Base-by-base conservation (phyloP, 164 flowering plant genomes). In the Hamamelis virginiana region DNA sequence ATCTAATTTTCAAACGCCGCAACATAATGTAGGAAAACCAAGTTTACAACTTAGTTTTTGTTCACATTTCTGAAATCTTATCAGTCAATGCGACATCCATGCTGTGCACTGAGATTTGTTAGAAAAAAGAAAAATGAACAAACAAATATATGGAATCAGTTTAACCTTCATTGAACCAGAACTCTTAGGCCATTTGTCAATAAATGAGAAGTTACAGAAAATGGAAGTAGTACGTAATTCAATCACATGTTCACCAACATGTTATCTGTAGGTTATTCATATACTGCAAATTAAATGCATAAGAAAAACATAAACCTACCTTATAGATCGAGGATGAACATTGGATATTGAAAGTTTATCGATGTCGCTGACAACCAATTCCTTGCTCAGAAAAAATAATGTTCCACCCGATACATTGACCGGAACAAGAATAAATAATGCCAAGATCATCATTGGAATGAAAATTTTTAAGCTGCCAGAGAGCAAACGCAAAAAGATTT, bases 331-430 rank as follows among this genome's bases (percentile, higher is more conserved):
- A 44, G 97, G 87, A 22, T 70, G 77, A 73, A 96, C 86, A 81
- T 96, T 96, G 66, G 99, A 96, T 82, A 96, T 91, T 11, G 99
- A 96, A 58, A 96, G 93, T 83, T 93, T 92, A 80, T 96, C 98
- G 70, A 92, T 93, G 70, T 92, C 77, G 59, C 88, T 92, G 67
- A 81, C 69, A 56, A 90, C 95, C 77, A 92, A 59, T 51, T 93
- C 92, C 44, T 79, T 86, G 70, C 77, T 80, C 22, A 91, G 78
- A 67, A 87, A 86, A 70, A 79, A 82, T 59, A 93, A 73, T 46
- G 91, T 83, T 33, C 94, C 92, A 62, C 85, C 86, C 8, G 92
- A 86, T 62, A 84, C 78, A 81, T 96, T 96, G 76, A 93, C 88
- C 46, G 99, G 99, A 71, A 96, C 75, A 46, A 96, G 92, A 66